Evolutionary conservation across 768 basidiomycete species (phyloP).

Genomic region (Gloeostereum incarnatum): DNA sequence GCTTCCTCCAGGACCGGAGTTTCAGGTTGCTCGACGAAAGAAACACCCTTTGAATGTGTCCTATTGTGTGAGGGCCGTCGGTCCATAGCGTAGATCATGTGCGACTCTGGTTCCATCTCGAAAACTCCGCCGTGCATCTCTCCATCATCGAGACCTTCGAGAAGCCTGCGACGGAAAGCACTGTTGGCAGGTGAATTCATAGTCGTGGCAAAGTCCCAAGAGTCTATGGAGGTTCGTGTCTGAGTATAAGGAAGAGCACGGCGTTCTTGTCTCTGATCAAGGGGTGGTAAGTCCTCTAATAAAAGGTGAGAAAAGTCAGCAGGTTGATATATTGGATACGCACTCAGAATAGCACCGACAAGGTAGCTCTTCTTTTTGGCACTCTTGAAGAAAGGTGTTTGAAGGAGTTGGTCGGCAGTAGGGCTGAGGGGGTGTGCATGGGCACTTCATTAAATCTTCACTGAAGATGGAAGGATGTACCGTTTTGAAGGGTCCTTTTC

Average conservation of each 20-base stretch:
- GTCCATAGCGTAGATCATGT: background rate
- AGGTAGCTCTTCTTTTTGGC: slow-evolving; percentile 77
- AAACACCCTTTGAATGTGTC: no score
- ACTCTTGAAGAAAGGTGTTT: slow-evolving; percentile 68
- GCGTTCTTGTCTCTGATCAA: slow-evolving; percentile 67
- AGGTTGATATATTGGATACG: slow-evolving; percentile 8
- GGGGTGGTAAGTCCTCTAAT: slow-evolving; percentile 60
- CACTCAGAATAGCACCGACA: slow-evolving; percentile 66
- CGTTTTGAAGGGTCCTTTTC: slow-evolving; percentile 76
- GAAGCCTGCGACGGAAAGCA: slow-evolving; percentile 13
- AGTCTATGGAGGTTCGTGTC: slow-evolving; percentile 49
- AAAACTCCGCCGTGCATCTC: slow-evolving; percentile 26
- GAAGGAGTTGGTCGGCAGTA: slow-evolving; percentile 67
- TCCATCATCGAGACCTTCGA: slow-evolving; percentile 8
- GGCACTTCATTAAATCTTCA: background rate
- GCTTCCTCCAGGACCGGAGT: no score
- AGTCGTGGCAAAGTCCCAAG: slow-evolving; percentile 70
- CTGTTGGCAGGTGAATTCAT: slow-evolving; percentile 25
- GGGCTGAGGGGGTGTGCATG: slow-evolving; percentile 44
- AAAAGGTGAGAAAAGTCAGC: background rate
- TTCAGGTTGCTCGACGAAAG: no score
- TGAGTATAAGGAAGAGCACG: slow-evolving; percentile 28
- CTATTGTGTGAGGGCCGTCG: background rate
- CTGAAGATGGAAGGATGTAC: slow-evolving; percentile 20
- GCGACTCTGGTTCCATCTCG: slow-evolving; percentile 24